Conservation (phyloP, 2,329 filamentous ascomycete species). For the Nakataea oryzae region DNA sequence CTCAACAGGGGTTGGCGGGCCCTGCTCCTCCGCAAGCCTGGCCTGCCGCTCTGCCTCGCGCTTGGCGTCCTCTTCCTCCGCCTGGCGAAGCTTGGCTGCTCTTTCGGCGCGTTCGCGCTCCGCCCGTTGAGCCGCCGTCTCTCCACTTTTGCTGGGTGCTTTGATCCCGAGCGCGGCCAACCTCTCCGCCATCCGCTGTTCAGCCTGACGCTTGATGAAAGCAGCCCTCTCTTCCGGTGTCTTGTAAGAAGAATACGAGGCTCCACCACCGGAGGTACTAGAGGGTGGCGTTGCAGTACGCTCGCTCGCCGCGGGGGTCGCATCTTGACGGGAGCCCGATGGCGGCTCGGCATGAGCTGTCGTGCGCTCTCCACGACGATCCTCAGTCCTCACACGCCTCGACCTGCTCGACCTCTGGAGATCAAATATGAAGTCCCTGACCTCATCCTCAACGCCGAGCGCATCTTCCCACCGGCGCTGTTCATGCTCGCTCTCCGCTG, state of each 20-base stretch:
- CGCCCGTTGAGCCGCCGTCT: constrained; percentile 71
- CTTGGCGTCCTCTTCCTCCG: constrained; percentile 86
- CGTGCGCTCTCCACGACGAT: constrained; percentile 36
- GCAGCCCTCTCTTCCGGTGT: constrained; percentile 90
- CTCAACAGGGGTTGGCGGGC: constrained; percentile 46
- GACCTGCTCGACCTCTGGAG: constrained; percentile 78
- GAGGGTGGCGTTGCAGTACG: constrained; percentile 42
- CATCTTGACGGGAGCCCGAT: constrained; percentile 37
- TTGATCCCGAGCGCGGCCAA: constrained; percentile 89
- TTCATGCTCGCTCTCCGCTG: constrained; percentile 77
- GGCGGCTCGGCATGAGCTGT: constrained; percentile 29
- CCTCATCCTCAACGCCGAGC: constrained; percentile 89
- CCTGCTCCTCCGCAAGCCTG: constrained; percentile 69
- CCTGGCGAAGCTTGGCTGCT: constrained; percentile 76
- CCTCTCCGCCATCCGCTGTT: constrained; percentile 92
- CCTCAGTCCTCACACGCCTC: constrained; percentile 54
- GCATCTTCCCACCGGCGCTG: constrained; percentile 91
- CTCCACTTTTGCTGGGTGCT: constrained; percentile 65
- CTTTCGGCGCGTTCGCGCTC: constrained; percentile 84
- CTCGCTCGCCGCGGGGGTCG: constrained; percentile 26
- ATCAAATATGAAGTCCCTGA: constrained; percentile 97
- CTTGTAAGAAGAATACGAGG: constrained; percentile 70
- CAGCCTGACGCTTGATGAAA: constrained; percentile 94
- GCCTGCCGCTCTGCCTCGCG: constrained; percentile 81
- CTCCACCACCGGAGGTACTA: constrained; percentile 36